Percentiles rank a stretch among this genome's conserved stretches.
Evolutionary conservation across 352 stramenopile species (phyloP).

Genomic region (Hyphochytrium catenoides): DNA sequence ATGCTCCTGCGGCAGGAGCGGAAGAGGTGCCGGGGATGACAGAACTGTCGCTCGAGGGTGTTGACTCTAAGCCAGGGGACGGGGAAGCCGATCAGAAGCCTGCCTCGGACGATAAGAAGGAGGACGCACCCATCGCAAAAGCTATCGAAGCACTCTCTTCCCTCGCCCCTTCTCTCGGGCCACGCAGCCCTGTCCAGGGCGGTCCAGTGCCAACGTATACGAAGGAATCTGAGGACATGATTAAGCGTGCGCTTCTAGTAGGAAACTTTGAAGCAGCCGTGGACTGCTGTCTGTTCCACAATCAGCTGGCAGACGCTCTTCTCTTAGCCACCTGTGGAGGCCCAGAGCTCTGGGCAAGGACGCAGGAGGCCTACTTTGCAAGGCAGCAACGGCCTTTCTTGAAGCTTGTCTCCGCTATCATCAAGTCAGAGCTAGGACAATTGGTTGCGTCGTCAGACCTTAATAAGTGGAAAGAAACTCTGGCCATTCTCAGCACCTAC

Average conservation of each 20-base stretch:
- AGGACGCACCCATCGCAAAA: no score
- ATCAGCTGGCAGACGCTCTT: slow-evolving; percentile 86
- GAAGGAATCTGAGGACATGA: slow-evolving; percentile 60
- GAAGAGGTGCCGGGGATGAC: no score
- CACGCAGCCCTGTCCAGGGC: slow-evolving; percentile 36
- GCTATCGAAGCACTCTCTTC: no score
- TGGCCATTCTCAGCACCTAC: slow-evolving; percentile 93
- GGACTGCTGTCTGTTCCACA: slow-evolving; percentile 84
- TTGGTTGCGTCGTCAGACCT: slow-evolving; percentile 67
- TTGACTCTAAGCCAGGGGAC: no score
- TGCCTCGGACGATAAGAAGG: no score
- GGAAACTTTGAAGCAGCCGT: slow-evolving; percentile 95
- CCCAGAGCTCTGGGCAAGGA: slow-evolving; percentile 82
- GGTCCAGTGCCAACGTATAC: slow-evolving; percentile 43
- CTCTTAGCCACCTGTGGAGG: slow-evolving; percentile 76
- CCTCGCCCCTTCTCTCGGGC: no score
- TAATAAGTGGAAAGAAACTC: slow-evolving; percentile 84
- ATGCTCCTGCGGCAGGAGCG: no score
- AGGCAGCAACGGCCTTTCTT: slow-evolving; percentile 73
- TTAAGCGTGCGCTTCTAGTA: slow-evolving; percentile 87
- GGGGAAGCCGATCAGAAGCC: no score
- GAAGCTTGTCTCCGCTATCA: slow-evolving; percentile 81
- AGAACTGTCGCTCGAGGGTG: no score
- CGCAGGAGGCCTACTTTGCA: slow-evolving; percentile 79
- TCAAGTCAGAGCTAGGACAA: slow-evolving; percentile 71